phyloP scores from a whole-genome alignment of 2,329 filamentous ascomycete genomes.

The Rhynchosporium graminicola region DNA sequence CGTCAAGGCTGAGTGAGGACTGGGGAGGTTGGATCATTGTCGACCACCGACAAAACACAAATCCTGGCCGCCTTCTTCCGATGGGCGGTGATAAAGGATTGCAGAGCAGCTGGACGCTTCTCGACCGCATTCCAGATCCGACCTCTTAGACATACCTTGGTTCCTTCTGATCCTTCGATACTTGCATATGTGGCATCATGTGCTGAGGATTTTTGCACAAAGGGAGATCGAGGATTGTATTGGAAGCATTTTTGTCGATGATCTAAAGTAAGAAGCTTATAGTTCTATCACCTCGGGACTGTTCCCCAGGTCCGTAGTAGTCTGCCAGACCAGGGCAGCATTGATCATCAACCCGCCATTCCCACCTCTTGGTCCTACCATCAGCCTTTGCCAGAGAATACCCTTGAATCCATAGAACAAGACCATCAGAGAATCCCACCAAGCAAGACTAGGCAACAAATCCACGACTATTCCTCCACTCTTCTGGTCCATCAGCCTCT shows the following conservation, averaged over 20 bases:
- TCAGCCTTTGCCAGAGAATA: constrained; percentile 58
- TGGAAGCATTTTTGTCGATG: too few relatives aligned
- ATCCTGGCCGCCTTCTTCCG: too few relatives aligned
- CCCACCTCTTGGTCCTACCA: constrained; percentile 52
- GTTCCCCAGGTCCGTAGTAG: constrained; percentile 51
- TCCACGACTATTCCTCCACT: constrained; percentile 41
- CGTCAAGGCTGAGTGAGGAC: too few relatives aligned
- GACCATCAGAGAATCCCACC: constrained; percentile 54
- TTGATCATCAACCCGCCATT: constrained; percentile 59
- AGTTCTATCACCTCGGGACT: constrained; percentile 37
- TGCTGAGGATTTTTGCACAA: too few relatives aligned
- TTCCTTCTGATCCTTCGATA: too few relatives aligned
- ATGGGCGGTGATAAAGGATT: not conserved
- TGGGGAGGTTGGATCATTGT: too few relatives aligned
- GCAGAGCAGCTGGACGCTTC: too few relatives aligned
- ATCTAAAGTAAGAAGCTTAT: constrained; percentile 23
- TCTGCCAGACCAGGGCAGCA: constrained; percentile 55
- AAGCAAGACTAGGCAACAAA: constrained; percentile 40
- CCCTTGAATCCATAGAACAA: constrained; percentile 54
- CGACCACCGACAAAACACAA: too few relatives aligned
- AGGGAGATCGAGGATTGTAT: too few relatives aligned
- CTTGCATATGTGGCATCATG: too few relatives aligned
- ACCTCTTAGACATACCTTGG: too few relatives aligned
- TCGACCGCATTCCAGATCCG: too few relatives aligned
- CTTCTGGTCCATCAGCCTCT: constrained; percentile 38